Base-by-base conservation (phyloP, 805 yeast genomes). In the Sugiyamaella boreocaroliniensis region DNA sequence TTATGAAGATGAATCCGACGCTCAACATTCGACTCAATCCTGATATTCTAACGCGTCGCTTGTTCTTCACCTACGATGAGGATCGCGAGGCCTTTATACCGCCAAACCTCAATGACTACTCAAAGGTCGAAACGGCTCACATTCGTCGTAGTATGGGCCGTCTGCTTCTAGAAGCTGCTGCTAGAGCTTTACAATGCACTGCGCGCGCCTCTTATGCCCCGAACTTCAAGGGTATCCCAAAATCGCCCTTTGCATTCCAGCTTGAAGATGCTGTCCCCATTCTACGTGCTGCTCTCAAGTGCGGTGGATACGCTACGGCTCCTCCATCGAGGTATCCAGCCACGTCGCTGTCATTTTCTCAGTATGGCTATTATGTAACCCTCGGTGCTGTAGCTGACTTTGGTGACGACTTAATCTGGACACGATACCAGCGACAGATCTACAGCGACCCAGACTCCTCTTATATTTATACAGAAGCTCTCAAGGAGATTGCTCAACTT, bases 21-120 rank as follows among this genome's bases (percentile, higher is more conserved):
- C 67, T 85, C 53, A 81, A 78, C 56, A 71, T 85, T 2, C 79
- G 79, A 52, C 65, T 86, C 4, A 81, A 85, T 56, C 73, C 85
- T 1, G 65, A 69, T 0, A 68, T 86, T 49, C 68, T 89, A 18
- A 59, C 71, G 0, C 29, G 49, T 11, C 52, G 4, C 67, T 67
- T 59, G 16, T 58, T 58, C 9, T 67, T 67, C 54, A 19, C 49
- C 9, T 32, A 43, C 22, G 57, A 61, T 46, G 52, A 47, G 4
- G 58, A 53, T 9, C 43, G 53, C 29, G 40, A 52, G n/a, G 45
- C 47, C 8, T 61, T 48, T 48, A 52, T 52, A 3, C 64, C 65
- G 0, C 65, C 65, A 1, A 42, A 56, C 15, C 48, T 61, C 29
- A 52, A 53, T 41, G 64, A 55, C 40, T 49, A 40, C 32, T 34